These are phyloP conservation scores for Cyberlindnera nakhonratchasimensis DNA, from an alignment of 805 yeast species.

Conservation along the genomic window DNA sequence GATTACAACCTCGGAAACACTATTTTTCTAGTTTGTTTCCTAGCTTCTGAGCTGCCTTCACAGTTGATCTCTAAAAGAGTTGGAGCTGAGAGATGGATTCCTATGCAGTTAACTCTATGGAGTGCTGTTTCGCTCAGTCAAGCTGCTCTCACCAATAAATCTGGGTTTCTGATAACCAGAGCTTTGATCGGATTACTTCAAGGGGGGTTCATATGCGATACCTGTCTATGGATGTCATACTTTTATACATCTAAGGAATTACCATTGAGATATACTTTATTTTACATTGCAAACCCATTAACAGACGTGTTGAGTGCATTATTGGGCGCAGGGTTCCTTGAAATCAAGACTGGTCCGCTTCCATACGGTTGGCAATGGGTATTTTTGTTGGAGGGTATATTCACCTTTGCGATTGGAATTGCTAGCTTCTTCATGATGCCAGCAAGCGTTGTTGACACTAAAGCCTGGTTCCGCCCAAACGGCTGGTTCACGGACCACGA, in stretches of 20 bases:
- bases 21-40: constrained; percentile 48
- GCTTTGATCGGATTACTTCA: constrained; percentile 54
- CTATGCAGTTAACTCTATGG: constrained; percentile 56
- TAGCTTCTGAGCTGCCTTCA: constrained; percentile 60
- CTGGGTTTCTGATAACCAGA: constrained; percentile 46
- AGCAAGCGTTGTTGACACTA: constrained; percentile 51
- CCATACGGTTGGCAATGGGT: constrained; percentile 63
- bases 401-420: constrained; percentile 53
- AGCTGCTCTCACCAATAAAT: constrained; percentile 38
- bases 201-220: constrained; percentile 70
- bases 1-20: constrained; percentile 60
- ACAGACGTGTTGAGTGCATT: constrained; percentile 45
- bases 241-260: constrained; percentile 60
- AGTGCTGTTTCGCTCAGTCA: constrained; percentile 52
- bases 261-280: constrained; percentile 53
- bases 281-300: constrained; percentile 54
- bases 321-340: constrained; percentile 51
- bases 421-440: constrained; percentile 49
- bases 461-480: constrained; percentile 43
- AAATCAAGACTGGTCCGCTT: constrained; percentile 43
- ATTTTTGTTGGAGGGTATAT: constrained; percentile 58
- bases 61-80: constrained; percentile 60
- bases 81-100: constrained; percentile 64
- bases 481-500: constrained; percentile 54
- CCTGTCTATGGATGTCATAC: constrained; percentile 60